Conservation (phyloP, 257 asterid genomes). For the Solanum gandarillasii region DNA sequence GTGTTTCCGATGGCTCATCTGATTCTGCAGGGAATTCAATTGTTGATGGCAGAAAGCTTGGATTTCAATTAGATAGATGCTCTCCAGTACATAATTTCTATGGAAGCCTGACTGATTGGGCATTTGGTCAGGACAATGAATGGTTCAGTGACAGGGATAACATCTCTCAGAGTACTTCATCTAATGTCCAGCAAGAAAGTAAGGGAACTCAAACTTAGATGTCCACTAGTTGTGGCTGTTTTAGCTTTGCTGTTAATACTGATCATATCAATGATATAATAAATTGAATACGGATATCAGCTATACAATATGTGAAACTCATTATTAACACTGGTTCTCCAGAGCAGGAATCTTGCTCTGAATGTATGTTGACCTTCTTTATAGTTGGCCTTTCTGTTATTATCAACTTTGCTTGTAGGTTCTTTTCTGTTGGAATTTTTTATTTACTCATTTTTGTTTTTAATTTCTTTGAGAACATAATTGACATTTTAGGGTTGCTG, state of each 20-base stretch:
- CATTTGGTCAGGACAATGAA: constrained; percentile 17
- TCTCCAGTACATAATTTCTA: constrained; percentile 22
- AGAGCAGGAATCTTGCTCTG: constrained; percentile 5
- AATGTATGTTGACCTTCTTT: constrained; percentile 20
- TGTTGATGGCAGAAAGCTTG: constrained; percentile 19
- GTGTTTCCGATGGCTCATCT: constrained; percentile 26
- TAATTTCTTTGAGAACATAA: background rate
- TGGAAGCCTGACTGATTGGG: constrained; percentile 31
- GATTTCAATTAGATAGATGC: constrained; percentile 18
- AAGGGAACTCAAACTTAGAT: constrained; percentile 15
- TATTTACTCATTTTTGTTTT: background rate
- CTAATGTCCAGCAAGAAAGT: constrained; percentile 18
- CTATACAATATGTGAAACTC: constrained; percentile 12
- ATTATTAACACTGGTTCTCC: constrained; percentile 12
- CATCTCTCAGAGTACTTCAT: constrained; percentile 17
- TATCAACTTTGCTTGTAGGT: background rate
- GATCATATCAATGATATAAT: constrained; percentile 6
- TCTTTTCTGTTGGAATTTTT: constrained; percentile 5
- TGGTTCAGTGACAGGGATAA: constrained; percentile 10
- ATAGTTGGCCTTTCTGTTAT: background rate
- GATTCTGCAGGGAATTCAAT: constrained; percentile 34
- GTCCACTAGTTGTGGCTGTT: constrained; percentile 6
- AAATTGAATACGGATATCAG: constrained; percentile 19
- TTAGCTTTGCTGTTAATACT: constrained; percentile 17
- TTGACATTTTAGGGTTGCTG: constrained; percentile 21